Base-by-base conservation (phyloP, 257 asterid genomes). In the Fraxinus cuspidata region DNA sequence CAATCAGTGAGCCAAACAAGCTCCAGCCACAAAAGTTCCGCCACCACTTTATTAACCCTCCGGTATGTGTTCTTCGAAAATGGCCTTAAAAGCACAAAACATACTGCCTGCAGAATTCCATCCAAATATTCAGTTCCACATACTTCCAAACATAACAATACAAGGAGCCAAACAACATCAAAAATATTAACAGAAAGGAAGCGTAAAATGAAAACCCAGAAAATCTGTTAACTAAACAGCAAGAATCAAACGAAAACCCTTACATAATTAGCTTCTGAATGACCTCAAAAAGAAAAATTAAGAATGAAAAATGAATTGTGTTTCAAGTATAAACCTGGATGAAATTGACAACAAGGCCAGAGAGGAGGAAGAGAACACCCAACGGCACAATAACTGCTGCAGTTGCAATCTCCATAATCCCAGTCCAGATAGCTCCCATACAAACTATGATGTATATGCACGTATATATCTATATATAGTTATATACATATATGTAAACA, bases 1-100 rank as follows among this genome's bases (percentile, higher is more conserved):
- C 99, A 95, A 84, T 95, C 98, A 64, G 91, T 81, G 49, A 95
- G 82, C 99, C 99, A 95, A 37, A 95, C 93, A 8, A 93, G 97
- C 92, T 95, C 98, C 78, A 95, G 91, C 99, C 99, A 95, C 80
- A 95, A 37, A 34, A 93, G 87, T 66, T 95, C 98, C 0, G 93
- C 93, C 64, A 95, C 83, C 86, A 83, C 88, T 77, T 94, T 79
- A 76, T 95, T 95, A 37, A 95, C 84, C 92, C 92, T 95, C 90
- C 98, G 81, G 81, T 91, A 93, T 42, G 81, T 84, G 86, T 80
- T 95, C 93, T 88, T 95, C 19, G 97, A 93, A 16, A 90, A 13
- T 25, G 98, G 97, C 80, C 98, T 86, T 72, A 95, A 31, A 2
- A 90, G 79, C 74, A 91, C 85, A 83, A 81, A 95, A 79, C 90